Evolutionary conservation across 148 eudicot genomes (phyloP).

Genomic region (Spergularia bocconei): DNA sequence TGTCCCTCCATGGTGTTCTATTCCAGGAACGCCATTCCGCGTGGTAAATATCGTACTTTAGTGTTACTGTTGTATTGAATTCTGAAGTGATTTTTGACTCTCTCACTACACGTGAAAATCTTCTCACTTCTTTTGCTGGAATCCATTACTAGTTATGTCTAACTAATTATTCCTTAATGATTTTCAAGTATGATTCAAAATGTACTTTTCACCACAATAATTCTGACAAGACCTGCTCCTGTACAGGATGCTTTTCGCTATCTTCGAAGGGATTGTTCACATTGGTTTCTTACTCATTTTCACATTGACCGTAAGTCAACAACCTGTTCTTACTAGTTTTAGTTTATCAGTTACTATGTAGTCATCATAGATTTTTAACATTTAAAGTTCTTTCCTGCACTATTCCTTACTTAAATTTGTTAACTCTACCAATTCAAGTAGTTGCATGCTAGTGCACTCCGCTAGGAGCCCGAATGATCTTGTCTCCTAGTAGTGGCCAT

Average conservation of each 20-base stretch:
- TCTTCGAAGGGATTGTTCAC: slow-evolving; percentile 78
- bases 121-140: neutral
- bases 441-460: neutral
- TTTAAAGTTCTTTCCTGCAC: neutral
- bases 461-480: neutral
- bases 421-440: neutral
- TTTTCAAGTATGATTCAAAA: slow-evolving; percentile 2
- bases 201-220: slow-evolving; percentile 2
- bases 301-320: slow-evolving; percentile 82
- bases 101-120: neutral
- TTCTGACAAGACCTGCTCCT: slow-evolving; percentile 23
- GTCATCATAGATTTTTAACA: neutral
- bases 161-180: neutral
- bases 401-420: neutral
- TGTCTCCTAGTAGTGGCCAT: neutral
- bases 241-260: slow-evolving; percentile 90
- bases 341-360: neutral
- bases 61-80: neutral
- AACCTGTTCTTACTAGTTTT: neutral
- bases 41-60: slow-evolving; percentile 54
- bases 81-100: neutral
- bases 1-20: slow-evolving; percentile 59
- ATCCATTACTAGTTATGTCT: neutral
- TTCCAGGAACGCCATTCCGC: slow-evolving; percentile 84
- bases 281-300: slow-evolving; percentile 95